Base-by-base conservation (phyloP, 441 rosid genomes). In the Erodium texanum region DNA sequence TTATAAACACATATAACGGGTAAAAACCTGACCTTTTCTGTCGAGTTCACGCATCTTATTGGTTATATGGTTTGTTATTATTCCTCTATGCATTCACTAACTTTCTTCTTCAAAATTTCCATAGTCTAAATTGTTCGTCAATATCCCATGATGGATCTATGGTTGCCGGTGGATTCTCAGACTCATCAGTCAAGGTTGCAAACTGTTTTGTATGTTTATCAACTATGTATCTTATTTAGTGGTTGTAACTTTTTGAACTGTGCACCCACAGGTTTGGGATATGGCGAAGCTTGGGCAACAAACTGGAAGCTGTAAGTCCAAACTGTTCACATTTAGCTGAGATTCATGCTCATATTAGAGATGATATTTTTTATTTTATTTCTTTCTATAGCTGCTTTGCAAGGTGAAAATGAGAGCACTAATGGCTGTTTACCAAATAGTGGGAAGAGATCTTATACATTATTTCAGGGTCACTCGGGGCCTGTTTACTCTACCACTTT, bases 141-240 rank as follows among this genome's bases (percentile, higher is more conserved):
- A 62, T 75, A 78, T 92, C 98, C 63, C 97, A 90, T 73, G 98
- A 95, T 83, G 99, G 99, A 71, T 90, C 98, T 75, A 77, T 95
- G 85, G 93, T 95, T 71, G 93, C 89, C 71, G 92, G 91, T 77
- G 99, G 99, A 45, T 95, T 92, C 84, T 88, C 99, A 68, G 98
- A 92, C 82, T 95, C 98, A 68, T 92, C 98, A 34, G 74, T 90
- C 70, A 95, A 95, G 98, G 99, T 86, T 68, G 69, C 72, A 61
- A 67, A 15, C 63, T 34, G 6, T 34, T 69, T 52, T 34, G 41
- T 43, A 43, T 16, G 16, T 56, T 66, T 66, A 27, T 45, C 29
- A 41, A 61, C 18, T 38, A 22, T 22, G 27, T 16, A 70, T 71
- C 66, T 36, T 77, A 67, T 63, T 70, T 71, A 71, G 61, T 64